Percentiles rank a stretch among this genome's conserved stretches.
phyloP scores from a whole-genome alignment of 345 rosid genomes.

The Ceriops zippeliana region DNA sequence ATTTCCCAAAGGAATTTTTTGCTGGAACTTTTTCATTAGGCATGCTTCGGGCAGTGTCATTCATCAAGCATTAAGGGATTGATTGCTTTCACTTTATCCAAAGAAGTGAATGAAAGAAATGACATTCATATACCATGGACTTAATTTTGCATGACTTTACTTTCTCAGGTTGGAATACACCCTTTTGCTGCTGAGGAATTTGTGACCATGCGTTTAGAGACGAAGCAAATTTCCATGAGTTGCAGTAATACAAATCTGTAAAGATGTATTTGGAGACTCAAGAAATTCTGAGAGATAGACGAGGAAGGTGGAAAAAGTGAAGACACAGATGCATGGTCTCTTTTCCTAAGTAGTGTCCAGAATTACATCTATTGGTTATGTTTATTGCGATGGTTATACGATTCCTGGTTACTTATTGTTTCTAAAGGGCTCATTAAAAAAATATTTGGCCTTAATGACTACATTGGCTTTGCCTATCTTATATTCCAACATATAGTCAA shows the following conservation, averaged over 20 bases:
- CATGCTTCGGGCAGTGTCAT: too few relatives aligned
- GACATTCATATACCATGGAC: neutral
- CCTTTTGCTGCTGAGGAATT: constrained; percentile 98
- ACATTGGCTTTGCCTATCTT: too few relatives aligned
- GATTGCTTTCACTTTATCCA: too few relatives aligned
- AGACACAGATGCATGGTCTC: neutral
- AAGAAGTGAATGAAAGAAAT: too few relatives aligned
- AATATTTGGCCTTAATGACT: too few relatives aligned
- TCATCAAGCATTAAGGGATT: too few relatives aligned
- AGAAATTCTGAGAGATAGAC: neutral
- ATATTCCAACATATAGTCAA: too few relatives aligned
- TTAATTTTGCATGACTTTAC: neutral
- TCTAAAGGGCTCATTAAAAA: too few relatives aligned
- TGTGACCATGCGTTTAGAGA: constrained; percentile 84
- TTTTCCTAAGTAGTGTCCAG: neutral
- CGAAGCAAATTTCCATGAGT: constrained; percentile 48
- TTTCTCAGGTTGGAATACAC: constrained; percentile 82
- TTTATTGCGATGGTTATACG: neutral
- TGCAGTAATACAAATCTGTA: constrained; percentile 65
- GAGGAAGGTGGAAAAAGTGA: neutral
- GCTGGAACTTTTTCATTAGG: too few relatives aligned
- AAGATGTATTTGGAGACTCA: neutral
- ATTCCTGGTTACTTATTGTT: too few relatives aligned
- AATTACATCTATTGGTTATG: neutral
- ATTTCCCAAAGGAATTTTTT: too few relatives aligned